These are phyloP conservation scores for Fusarium oxysporum DNA, from an alignment of 2,329 filamentous ascomycete genomes.

Conservation along the genomic window DNA sequence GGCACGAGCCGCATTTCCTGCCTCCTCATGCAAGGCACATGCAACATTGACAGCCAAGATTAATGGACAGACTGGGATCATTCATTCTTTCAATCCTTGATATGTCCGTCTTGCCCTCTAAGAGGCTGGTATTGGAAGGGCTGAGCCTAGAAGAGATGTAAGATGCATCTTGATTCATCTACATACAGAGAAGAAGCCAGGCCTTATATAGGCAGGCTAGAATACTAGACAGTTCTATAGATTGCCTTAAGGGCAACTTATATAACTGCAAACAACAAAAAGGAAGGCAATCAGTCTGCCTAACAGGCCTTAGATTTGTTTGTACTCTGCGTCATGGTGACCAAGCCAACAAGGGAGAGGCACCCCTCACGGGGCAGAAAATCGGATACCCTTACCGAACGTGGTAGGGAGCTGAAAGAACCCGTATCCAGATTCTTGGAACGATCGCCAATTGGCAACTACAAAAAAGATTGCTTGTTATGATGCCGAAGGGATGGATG, in stretches of 20 bases:
- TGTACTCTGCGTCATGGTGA: slow-evolving; percentile 18
- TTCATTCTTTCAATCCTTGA: neutral
- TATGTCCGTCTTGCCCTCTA: slow-evolving; percentile 3
- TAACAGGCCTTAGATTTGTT: neutral
- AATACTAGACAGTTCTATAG: neutral
- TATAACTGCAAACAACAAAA: neutral
- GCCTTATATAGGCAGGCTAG: neutral
- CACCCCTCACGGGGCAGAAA: neutral
- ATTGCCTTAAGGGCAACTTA: neutral
- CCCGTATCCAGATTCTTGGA: slow-evolving; percentile 5
- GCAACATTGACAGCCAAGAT: neutral
- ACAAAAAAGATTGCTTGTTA: neutral
- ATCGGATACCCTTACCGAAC: neutral
- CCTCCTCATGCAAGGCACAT: slow-evolving; percentile 36
- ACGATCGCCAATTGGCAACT: slow-evolving; percentile 17
- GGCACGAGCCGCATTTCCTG: slow-evolving; percentile 18
- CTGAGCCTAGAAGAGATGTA: neutral
- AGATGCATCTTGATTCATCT: neutral
- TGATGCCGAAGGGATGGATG: neutral
- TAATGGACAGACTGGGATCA: slow-evolving; percentile 4
- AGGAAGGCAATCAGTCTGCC: neutral
- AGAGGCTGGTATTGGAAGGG: slow-evolving; percentile 24
- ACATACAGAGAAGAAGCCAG: neutral
- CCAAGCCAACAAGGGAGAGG: neutral
- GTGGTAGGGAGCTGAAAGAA: neutral